Conservation (phyloP, 352 stramenopile species). For the Pythium dissimile region DNA sequence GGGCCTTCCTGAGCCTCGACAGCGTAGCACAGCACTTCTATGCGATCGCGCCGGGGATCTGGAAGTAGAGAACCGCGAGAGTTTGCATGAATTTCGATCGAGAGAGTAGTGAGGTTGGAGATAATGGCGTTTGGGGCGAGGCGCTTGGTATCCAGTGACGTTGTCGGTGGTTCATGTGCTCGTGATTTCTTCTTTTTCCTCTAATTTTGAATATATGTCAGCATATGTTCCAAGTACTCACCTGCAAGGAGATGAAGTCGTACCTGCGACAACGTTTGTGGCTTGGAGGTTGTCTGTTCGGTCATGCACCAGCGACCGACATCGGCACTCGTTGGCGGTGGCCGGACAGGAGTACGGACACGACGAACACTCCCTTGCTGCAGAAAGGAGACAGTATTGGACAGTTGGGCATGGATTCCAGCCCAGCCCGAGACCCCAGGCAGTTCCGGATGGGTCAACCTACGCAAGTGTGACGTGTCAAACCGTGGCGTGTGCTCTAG, state of each 20-base stretch:
- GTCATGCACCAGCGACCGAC: constrained; percentile 6
- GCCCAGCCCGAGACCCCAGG: not conserved
- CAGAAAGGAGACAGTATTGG: not conserved
- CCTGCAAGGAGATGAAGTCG: no score
- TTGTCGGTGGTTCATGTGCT: constrained; percentile 6
- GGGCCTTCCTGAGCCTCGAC: constrained; percentile 74
- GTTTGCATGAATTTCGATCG: constrained; percentile 65
- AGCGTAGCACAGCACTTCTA: constrained; percentile 61
- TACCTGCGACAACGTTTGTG: constrained; percentile 7
- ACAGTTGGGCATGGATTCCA: not conserved
- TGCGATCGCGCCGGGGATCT: constrained; percentile 62
- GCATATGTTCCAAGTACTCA: no score
- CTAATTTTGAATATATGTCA: no score
- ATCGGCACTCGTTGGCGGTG: constrained; percentile 3
- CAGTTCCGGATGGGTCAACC: not conserved
- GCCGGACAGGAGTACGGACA: constrained; percentile 8
- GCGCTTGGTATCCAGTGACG: constrained; percentile 15
- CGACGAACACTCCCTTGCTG: not conserved
- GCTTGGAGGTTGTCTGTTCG: not conserved
- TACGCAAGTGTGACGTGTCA: constrained; percentile 29
- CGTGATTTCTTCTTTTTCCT: constrained; percentile 1
- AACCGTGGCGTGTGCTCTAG: constrained; percentile 38
- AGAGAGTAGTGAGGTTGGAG: constrained; percentile 79
- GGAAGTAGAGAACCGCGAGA: constrained; percentile 59
- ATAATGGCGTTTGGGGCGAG: constrained; percentile 24